Evolutionary conservation across 108 stramenopile genomes (phyloP), one percentile per base, ranked within the genome.

Genomic region (Fistulifera solaris): DNA sequence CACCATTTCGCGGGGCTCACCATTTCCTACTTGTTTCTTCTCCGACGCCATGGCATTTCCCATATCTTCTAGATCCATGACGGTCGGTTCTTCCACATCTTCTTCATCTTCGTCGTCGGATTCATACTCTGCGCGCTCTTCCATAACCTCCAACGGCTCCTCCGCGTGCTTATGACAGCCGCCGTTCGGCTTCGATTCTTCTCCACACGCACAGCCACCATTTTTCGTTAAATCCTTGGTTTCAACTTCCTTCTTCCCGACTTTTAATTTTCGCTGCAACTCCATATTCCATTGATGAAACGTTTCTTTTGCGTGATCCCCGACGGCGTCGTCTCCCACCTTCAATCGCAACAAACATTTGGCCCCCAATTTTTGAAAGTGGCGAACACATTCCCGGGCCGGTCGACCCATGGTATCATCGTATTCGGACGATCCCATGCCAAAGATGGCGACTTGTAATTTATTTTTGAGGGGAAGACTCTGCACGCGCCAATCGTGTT

Each of bases 51-150:
- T 81, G 58, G 69, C 65, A 18, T 58, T 46, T 0, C 94, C 93
- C 68, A 97, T 72, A 52, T 97, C 96, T 75, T 97, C 96, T 56
- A 97, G 23, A 59, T 97, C 95, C 26, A 85, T 50, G 13, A 94
- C 73, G 1, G 71, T 91, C n/a, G 69, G 72, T 54, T 77, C 77
- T 28, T 48, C 53, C 19, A 52, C 49, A 10, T 66, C 50, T 18
- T 81, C 70, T 1, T 72, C 73, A 11, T 80, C 76, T 41, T 72
- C 65, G 1, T 74, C 71, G 0, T 80, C 76, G 8, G 75, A 58
- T 7, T 80, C 78, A 41, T 81, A 65, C 15, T 78, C 74, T 46
- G 15, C 24, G 1, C 40, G 12, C 10, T 44, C 62, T 54, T 53
- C 41, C 7, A 58, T 27, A 2, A 18, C 38, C 35, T 19, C 63